Evolutionary conservation across 129 eudicot species (phyloP).

Genomic region (Cynara cardunculus): DNA sequence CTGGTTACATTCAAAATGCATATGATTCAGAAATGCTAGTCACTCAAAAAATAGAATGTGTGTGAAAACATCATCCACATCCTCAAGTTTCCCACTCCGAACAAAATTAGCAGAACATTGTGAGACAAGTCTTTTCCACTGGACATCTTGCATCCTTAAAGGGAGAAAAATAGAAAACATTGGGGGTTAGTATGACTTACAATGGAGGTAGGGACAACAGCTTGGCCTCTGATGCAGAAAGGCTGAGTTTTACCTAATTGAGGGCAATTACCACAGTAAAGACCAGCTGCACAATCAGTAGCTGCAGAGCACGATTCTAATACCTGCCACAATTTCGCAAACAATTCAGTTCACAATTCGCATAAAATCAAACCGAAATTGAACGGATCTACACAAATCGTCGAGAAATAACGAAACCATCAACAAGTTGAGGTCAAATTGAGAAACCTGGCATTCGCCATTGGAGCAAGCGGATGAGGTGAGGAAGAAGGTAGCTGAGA

Average conservation of each 20-base stretch:
- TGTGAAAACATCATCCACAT: neutral
- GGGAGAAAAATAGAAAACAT: neutral
- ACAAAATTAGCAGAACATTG: neutral
- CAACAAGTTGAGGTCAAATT: neutral
- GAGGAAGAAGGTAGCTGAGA: constrained; percentile 27
- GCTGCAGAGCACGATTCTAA: constrained; percentile 78
- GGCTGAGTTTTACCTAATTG: constrained; percentile 58
- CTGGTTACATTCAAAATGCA: neutral
- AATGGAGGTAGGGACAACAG: constrained; percentile 64
- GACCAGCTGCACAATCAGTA: constrained; percentile 74
- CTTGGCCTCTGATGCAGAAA: constrained; percentile 83
- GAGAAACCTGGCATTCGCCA: constrained; percentile 67
- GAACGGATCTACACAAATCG: constrained; percentile 18
- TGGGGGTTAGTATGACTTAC: constrained; percentile 37
- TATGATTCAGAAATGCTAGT: neutral
- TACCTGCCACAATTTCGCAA: constrained; percentile 41
- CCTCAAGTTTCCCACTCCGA: neutral
- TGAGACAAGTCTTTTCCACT: too few relatives aligned
- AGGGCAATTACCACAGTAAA: constrained; percentile 96
- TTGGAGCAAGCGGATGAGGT: constrained; percentile 52
- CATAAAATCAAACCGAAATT: constrained; percentile 1
- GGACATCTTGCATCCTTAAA: neutral
- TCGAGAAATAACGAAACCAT: constrained; percentile 11
- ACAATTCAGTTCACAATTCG: constrained; percentile 15
- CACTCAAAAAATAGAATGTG: neutral